Conservation (phyloP, 2,329 filamentous ascomycete genomes). For the Penicillium glabrum region DNA sequence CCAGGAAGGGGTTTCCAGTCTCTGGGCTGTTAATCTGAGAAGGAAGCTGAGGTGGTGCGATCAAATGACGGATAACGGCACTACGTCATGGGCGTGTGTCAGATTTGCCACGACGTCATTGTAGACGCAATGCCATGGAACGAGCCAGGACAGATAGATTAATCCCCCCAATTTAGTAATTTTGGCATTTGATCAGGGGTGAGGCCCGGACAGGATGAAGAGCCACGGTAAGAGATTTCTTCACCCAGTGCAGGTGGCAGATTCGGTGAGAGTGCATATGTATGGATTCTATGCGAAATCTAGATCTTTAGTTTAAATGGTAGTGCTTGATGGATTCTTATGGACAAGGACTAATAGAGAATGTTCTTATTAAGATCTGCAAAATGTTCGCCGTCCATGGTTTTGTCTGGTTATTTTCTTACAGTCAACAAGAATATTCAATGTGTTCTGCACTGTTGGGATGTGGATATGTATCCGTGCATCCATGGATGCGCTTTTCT, state of each 20-base stretch:
- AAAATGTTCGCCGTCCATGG: too few relatives aligned
- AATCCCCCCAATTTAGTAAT: neutral
- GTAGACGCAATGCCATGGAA: conserved; percentile 9
- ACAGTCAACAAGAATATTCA: too few relatives aligned
- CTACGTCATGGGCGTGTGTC: conserved; percentile 15
- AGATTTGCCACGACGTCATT: conserved; percentile 18
- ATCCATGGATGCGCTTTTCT: too few relatives aligned
- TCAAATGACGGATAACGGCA: conserved; percentile 5
- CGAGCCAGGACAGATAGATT: conserved; percentile 6
- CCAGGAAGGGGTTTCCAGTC: neutral
- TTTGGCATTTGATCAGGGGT: conserved; percentile 4
- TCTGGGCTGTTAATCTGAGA: neutral
- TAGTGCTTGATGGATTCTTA: too few relatives aligned
- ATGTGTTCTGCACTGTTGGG: too few relatives aligned
- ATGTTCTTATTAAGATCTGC: too few relatives aligned
- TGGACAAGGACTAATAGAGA: too few relatives aligned
- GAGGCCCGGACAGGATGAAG: neutral
- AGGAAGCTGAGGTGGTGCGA: neutral
- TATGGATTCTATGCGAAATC: too few relatives aligned
- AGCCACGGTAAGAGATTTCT: neutral
- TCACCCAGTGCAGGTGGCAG: neutral
- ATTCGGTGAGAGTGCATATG: too few relatives aligned
- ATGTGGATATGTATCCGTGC: too few relatives aligned
- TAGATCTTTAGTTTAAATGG: too few relatives aligned
- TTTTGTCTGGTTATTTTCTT: too few relatives aligned